Percentiles rank a stretch among this genome's conserved stretches.
Evolutionary conservation across 192 early-diverging fungal species (phyloP).

Genomic region (Coemansia sp.): DNA sequence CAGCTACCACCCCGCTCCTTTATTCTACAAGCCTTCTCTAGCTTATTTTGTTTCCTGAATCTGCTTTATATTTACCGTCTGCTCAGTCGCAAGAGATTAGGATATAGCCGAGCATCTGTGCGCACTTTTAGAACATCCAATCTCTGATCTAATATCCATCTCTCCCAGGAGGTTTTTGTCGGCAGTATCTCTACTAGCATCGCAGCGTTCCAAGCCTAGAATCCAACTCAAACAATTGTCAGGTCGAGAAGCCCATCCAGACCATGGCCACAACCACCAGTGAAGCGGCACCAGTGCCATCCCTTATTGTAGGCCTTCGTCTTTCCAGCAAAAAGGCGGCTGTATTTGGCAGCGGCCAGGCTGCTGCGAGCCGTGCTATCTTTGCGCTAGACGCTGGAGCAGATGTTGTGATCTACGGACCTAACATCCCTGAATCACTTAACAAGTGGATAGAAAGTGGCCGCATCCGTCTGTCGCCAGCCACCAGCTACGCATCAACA

Average conservation of each 20-base stretch:
- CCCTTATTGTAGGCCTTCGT: conserved; percentile 49
- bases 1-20: too few species aligned
- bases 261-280: not conserved
- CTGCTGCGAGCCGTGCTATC: conserved; percentile 67
- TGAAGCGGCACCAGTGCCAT: conserved; percentile 19
- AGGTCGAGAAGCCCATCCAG: not conserved
- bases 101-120: not conserved
- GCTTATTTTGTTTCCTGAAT: too few species aligned
- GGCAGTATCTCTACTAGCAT: too few species aligned
- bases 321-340: conserved; percentile 49
- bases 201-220: not conserved
- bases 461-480: conserved; percentile 15
- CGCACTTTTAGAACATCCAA: not conserved
- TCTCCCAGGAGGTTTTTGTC: not conserved
- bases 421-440: conserved; percentile 30
- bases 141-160: not conserved
- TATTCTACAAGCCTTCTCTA: too few species aligned
- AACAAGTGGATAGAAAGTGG: conserved; percentile 41
- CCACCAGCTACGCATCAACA: conserved; percentile 12
- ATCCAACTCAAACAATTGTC: not conserved
- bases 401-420: conserved; percentile 59
- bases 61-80: too few species aligned
- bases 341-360: conserved; percentile 67
- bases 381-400: conserved; percentile 72
- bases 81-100: too few species aligned